Percentiles rank a stretch among this genome's conserved stretches.
These are phyloP conservation scores for Daldinia grandis DNA, from an alignment of 495 filamentous ascomycete species.

Conservation along the genomic window DNA sequence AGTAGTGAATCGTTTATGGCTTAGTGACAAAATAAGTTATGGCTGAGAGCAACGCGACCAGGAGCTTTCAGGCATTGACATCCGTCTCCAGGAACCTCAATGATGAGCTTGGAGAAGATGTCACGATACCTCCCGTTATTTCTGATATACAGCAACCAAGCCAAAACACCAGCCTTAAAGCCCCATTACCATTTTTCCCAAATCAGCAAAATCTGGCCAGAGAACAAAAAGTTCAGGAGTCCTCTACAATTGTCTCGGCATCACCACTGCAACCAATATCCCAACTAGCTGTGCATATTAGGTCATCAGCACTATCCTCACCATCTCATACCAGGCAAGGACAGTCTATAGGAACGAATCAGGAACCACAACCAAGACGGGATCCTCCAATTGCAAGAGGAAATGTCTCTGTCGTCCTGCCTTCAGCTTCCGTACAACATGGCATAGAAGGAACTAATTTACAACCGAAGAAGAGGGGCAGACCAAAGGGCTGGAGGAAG, in stretches of 20 bases:
- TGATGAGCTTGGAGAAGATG: constrained; percentile 18
- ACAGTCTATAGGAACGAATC: not conserved
- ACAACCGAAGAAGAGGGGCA: constrained; percentile 39
- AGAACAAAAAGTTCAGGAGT: constrained; percentile 6
- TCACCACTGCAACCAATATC: constrained; percentile 15
- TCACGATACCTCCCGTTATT: constrained; percentile 12
- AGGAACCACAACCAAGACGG: not conserved
- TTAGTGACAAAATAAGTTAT: constrained; percentile 11
- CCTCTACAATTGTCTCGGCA: not conserved
- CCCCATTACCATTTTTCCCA: constrained; percentile 11
- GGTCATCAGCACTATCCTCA: constrained; percentile 38
- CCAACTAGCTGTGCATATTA: constrained; percentile 42
- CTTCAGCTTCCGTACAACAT: not conserved
- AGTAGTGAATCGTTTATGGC: constrained; percentile 3
- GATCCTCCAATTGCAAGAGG: not conserved
- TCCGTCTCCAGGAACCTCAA: not conserved
- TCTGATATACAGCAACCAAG: constrained; percentile 32
- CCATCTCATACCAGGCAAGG: constrained; percentile 12
- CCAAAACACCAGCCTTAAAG: constrained; percentile 5
- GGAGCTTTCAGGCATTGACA: not conserved
- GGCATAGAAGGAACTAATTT: constrained; percentile 5
- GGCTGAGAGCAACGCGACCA: constrained; percentile 14
- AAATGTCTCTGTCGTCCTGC: not conserved
- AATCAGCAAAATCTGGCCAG: constrained; percentile 8
- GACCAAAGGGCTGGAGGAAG: constrained; percentile 44